Conservation (phyloP, 1,284 basidiomycete species). For the Puccinia brachypodii region DNA sequence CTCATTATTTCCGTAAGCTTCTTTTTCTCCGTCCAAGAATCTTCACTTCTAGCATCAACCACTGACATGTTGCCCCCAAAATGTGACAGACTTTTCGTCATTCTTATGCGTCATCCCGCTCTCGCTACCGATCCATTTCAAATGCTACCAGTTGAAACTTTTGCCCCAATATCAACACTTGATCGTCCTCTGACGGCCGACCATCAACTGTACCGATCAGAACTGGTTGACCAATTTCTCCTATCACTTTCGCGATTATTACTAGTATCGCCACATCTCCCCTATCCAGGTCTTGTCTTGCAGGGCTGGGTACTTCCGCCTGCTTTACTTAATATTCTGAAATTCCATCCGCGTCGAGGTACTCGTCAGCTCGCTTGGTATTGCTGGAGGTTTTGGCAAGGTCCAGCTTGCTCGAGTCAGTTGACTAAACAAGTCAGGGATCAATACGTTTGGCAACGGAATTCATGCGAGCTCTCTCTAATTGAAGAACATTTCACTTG, state of each 20-base stretch:
- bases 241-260: slow-evolving; percentile 29
- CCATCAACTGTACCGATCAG: slow-evolving; percentile 30
- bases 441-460: slow-evolving; percentile 37
- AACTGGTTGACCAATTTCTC: slow-evolving; percentile 5
- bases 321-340: slow-evolving; percentile 16
- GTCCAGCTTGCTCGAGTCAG: slow-evolving; percentile 15
- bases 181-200: background rate
- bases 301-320: slow-evolving; percentile 33
- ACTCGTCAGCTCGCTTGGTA: slow-evolving; percentile 44
- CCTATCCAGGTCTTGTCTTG: slow-evolving; percentile 39
- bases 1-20: slow-evolving; percentile 30
- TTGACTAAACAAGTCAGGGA: slow-evolving; percentile 20
- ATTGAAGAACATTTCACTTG: slow-evolving; percentile 23
- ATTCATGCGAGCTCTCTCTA: background rate
- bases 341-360: slow-evolving; percentile 42
- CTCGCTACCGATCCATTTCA: slow-evolving; percentile 40
- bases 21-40: background rate
- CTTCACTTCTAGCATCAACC: background rate
- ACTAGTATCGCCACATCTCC: slow-evolving; percentile 41
- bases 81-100: slow-evolving; percentile 22
- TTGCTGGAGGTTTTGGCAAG: slow-evolving; percentile 46
- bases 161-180: background rate
- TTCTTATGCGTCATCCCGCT: slow-evolving; percentile 45
- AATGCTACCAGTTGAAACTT: slow-evolving; percentile 4
- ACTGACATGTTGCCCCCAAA: background rate